phyloP scores from a whole-genome alignment of 2,329 filamentous ascomycete genomes.

The Aspergillus fischeri region DNA sequence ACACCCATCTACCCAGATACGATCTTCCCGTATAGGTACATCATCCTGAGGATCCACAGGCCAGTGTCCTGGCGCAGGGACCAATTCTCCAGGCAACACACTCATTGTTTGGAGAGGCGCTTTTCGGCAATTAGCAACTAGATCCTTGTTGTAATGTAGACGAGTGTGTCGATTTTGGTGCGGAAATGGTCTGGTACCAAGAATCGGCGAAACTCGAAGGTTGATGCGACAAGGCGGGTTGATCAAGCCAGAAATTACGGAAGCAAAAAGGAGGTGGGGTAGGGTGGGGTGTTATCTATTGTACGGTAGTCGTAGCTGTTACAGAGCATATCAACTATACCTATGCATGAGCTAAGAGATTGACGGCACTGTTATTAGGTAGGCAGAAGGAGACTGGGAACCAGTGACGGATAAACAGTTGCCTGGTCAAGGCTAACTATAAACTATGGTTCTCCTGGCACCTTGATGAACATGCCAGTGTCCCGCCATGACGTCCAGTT shows the following conservation, averaged over 20 bases:
- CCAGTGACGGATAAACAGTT: background rate
- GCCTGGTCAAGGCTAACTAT: background rate
- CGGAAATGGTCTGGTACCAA: background rate
- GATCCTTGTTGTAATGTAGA: background rate
- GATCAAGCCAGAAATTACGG: background rate
- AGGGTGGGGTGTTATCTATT: background rate
- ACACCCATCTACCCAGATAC: slow-evolving; percentile 97
- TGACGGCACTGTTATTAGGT: background rate
- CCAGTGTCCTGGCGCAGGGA: slow-evolving; percentile 56
- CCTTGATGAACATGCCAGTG: background rate
- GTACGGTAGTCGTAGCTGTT: too few relatives aligned
- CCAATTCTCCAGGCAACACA: slow-evolving; percentile 25
- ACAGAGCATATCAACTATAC: too few relatives aligned
- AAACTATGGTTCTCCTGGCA: background rate
- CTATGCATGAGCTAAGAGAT: background rate
- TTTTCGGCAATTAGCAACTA: background rate
- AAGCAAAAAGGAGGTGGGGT: background rate
- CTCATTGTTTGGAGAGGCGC: slow-evolving; percentile 8
- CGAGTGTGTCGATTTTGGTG: background rate
- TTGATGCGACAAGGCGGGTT: background rate
- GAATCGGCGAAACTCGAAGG: background rate
- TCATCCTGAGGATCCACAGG: slow-evolving; percentile 63
- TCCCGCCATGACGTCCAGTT: background rate
- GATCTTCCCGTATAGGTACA: slow-evolving; percentile 57
- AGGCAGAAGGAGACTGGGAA: background rate